phyloP scores from a whole-genome alignment of 2,329 filamentous ascomycete genomes.

The Penicillium oxalicum region DNA sequence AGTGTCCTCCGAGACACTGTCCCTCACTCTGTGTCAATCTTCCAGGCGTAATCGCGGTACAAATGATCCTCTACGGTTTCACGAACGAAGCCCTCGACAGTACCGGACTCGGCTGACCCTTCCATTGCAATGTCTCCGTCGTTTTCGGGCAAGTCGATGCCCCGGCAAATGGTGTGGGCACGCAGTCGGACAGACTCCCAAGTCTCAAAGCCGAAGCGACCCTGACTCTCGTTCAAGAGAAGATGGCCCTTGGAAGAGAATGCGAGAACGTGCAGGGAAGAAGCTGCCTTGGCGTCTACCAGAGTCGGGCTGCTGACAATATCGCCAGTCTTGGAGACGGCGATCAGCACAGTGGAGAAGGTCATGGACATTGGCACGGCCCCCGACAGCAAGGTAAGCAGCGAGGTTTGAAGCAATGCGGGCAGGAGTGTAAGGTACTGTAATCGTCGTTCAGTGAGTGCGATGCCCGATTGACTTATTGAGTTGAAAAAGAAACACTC shows the following conservation, averaged over 20 bases:
- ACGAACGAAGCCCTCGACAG: conserved; percentile 57
- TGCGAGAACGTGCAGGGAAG: conserved; percentile 74
- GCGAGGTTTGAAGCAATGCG: conserved; percentile 70
- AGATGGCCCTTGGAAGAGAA: conserved; percentile 71
- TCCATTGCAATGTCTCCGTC: conserved; percentile 42
- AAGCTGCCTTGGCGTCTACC: conserved; percentile 55
- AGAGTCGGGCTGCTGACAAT: conserved; percentile 58
- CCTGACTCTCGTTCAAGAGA: conserved; percentile 74
- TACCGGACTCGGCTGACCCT: conserved; percentile 36
- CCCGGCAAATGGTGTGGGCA: conserved; percentile 61
- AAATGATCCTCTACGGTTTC: conserved; percentile 56
- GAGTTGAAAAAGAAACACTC: conserved; percentile 10
- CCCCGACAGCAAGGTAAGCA: conserved; percentile 73
- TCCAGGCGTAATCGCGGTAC: conserved; percentile 35
- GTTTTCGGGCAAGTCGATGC: conserved; percentile 31
- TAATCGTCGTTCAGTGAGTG: conserved; percentile 8
- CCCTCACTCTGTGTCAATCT: conserved; percentile 31
- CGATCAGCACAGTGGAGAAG: conserved; percentile 60
- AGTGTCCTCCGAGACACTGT: not conserved
- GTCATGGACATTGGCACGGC: conserved; percentile 73
- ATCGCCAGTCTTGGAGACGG: conserved; percentile 44
- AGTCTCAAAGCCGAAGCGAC: conserved; percentile 65
- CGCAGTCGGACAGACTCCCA: conserved; percentile 67
- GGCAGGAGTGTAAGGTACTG: conserved; percentile 77
- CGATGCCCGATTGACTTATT: not conserved